Evolutionary conservation across 345 rosid species (phyloP).

Genomic region (Aquilaria malaccensis): DNA sequence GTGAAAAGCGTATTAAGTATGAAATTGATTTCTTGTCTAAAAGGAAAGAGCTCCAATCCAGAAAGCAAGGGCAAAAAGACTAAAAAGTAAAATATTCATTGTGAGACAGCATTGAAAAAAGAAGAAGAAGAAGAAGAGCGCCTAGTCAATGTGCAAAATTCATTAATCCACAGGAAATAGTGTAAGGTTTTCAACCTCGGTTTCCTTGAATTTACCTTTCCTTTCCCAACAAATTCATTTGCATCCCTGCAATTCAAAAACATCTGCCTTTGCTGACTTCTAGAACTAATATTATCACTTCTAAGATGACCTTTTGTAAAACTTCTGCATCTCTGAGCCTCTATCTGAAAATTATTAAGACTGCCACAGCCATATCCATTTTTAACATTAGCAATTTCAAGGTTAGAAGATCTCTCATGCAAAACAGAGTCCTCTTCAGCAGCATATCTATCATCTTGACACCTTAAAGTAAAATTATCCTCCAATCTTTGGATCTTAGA

Average conservation of each 20-base stretch:
- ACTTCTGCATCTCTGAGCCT: constrained; percentile 13
- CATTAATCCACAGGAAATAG: constrained; percentile 17
- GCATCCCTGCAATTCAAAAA: constrained; percentile 32
- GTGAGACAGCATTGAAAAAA: constrained; percentile 9
- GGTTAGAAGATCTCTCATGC: constrained; percentile 17
- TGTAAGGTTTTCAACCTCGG: constrained; percentile 18
- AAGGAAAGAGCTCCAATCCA: too few relatives aligned
- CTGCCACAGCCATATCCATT: constrained; percentile 12
- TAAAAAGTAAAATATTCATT: too few relatives aligned
- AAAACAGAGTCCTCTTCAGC: constrained; percentile 20
- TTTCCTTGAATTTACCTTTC: constrained; percentile 54
- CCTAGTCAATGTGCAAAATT: constrained; percentile 8
- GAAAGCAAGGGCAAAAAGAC: too few relatives aligned
- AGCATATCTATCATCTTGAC: constrained; percentile 20
- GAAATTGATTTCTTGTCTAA: too few relatives aligned
- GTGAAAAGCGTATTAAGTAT: too few relatives aligned
- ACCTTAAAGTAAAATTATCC: constrained; percentile 25
- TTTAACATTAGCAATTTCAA: constrained; percentile 15
- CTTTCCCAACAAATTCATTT: constrained; percentile 35
- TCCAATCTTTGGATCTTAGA: constrained; percentile 14
- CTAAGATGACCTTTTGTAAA: constrained; percentile 14
- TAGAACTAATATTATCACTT: constrained; percentile 21
- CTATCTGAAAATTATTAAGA: constrained; percentile 14
- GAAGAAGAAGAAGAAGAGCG: constrained; percentile 12
- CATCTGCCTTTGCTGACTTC: constrained; percentile 26